phyloP scores from a whole-genome alignment of 306 rosid species.

The Astragalus membranaceus region DNA sequence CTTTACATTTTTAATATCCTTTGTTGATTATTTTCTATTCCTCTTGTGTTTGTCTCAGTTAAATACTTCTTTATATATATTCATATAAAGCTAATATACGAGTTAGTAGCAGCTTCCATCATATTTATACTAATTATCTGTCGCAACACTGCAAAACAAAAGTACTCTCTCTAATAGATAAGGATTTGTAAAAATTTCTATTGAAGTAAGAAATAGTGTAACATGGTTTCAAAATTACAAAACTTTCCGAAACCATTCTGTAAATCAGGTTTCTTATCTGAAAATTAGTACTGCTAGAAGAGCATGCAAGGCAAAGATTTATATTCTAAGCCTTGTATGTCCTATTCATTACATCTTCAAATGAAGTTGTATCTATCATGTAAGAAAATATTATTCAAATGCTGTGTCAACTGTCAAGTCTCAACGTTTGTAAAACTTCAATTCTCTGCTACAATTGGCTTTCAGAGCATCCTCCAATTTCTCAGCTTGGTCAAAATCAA shows the following conservation, averaged over 20 bases:
- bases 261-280: background rate
- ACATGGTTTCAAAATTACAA: background rate
- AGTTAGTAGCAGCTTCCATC: background rate
- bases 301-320: background rate
- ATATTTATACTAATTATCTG: background rate
- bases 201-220: constrained; percentile 7
- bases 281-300: constrained; percentile 4
- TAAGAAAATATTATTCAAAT: background rate
- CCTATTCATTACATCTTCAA: constrained; percentile 9
- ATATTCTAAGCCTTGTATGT: constrained; percentile 7
- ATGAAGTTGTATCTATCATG: constrained; percentile 17
- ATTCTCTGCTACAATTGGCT: constrained; percentile 66
- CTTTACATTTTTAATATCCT: too few relatives aligned
- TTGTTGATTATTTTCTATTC: too few relatives aligned
- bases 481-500: constrained; percentile 72
- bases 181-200: background rate
- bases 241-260: background rate
- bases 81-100: too few relatives aligned
- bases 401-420: constrained; percentile 19
- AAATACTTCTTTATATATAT: too few relatives aligned
- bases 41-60: too few relatives aligned
- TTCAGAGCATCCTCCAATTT: constrained; percentile 82
- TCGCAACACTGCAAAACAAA: background rate
- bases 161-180: background rate
- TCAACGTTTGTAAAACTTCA: constrained; percentile 57